phyloP scores from a whole-genome alignment of 2,329 filamentous ascomycete genomes.

The Arthrobotrys sinensis region DNA sequence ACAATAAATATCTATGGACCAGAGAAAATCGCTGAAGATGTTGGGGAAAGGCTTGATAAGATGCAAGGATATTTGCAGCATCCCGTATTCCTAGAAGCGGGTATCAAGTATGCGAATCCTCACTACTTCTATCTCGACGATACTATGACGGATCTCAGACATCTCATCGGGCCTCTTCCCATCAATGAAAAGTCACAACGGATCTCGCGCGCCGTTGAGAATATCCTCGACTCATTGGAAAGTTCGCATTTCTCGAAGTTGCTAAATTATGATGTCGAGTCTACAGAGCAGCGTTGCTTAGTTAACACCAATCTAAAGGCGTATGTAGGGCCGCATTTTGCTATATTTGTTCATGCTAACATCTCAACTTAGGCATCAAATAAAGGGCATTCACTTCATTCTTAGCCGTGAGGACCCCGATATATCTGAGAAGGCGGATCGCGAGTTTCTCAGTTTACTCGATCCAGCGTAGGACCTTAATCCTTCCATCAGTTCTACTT shows the following conservation, averaged over 20 bases:
- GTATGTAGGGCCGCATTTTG: neutral
- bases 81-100: conserved; percentile 31
- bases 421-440: neutral
- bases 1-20: conserved; percentile 18
- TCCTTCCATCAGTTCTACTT: no score
- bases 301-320: neutral
- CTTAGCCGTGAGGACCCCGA: neutral
- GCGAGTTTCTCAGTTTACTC: neutral
- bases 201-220: neutral
- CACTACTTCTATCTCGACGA: conserved; percentile 48
- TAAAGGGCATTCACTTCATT: conserved; percentile 21
- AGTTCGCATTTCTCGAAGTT: neutral
- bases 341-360: neutral
- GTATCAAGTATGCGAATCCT: conserved; percentile 50
- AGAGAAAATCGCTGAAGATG: neutral
- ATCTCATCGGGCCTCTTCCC: conserved; percentile 45
- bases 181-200: neutral
- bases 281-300: neutral
- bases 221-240: conserved; percentile 6
- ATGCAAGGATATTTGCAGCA: conserved; percentile 42
- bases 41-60: neutral
- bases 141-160: conserved; percentile 32
- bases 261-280: neutral
- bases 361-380: conserved; percentile 20
- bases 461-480: neutral